These are phyloP conservation scores for Simplicillium sp. DNA, from an alignment of 2,329 filamentous ascomycete genomes.

Conservation along the genomic window DNA sequence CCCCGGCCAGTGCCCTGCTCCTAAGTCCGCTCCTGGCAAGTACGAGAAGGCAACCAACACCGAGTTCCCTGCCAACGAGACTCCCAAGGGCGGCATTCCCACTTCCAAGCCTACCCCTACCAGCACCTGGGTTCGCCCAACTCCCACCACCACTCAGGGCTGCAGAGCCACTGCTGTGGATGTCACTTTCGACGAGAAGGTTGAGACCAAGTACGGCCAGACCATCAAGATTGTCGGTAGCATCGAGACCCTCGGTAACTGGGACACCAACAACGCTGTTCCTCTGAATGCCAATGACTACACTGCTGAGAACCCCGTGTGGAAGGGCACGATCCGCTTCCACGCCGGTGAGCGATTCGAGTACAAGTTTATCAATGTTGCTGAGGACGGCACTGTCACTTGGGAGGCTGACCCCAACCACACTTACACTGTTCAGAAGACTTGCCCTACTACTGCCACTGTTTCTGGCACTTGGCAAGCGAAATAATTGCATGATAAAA, in stretches of 20 bases:
- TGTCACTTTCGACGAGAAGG: slow-evolving; percentile 53
- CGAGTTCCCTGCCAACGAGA: slow-evolving; percentile 39
- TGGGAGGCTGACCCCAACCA: slow-evolving; percentile 58
- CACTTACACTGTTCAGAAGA: slow-evolving; percentile 19
- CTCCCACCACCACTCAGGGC: slow-evolving; percentile 18
- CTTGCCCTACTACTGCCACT: slow-evolving; percentile 17
- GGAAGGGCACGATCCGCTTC: slow-evolving; percentile 47
- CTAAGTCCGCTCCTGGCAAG: slow-evolving; percentile 34
- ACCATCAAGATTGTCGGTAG: slow-evolving; percentile 57
- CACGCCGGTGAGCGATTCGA: slow-evolving; percentile 44
- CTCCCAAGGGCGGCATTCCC: slow-evolving; percentile 24
- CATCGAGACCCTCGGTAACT: slow-evolving; percentile 48
- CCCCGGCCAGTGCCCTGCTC: slow-evolving; percentile 35
- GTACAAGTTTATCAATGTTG: slow-evolving; percentile 62
- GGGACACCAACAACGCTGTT: slow-evolving; percentile 46
- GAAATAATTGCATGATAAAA: neutral
- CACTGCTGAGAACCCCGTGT: slow-evolving; percentile 48
- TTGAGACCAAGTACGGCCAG: slow-evolving; percentile 50
- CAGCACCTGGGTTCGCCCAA: slow-evolving; percentile 9
- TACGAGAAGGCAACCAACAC: slow-evolving; percentile 40
- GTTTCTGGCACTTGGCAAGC: slow-evolving; percentile 20
- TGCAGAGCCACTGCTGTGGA: slow-evolving; percentile 34
- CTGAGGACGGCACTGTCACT: slow-evolving; percentile 38
- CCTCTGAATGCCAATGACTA: slow-evolving; percentile 50
- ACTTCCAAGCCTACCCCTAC: slow-evolving; percentile 10